phyloP scores from a whole-genome alignment of 202 grass and related monocot genomes.

The Panicum virgatum region DNA sequence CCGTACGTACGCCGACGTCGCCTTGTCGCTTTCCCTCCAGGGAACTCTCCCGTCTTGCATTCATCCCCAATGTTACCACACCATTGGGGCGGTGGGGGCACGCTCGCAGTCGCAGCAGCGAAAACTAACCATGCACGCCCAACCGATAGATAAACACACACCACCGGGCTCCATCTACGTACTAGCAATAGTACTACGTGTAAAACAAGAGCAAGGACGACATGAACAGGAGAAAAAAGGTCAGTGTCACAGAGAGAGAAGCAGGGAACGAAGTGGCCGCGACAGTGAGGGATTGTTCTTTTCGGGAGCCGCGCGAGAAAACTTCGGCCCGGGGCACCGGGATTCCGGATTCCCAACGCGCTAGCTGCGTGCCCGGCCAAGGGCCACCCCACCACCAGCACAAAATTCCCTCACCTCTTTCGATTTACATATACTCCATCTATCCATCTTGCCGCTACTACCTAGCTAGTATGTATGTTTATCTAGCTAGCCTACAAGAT shows the following conservation, averaged over 20 bases:
- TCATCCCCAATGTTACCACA: no score
- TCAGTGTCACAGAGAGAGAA: neutral
- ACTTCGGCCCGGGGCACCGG: slow-evolving; percentile 14
- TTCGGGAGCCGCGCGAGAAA: slow-evolving; percentile 39
- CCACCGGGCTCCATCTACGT: neutral
- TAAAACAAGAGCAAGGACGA: no score
- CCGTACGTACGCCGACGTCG: neutral
- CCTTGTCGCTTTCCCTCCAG: neutral
- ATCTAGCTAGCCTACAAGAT: no score
- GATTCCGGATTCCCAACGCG: slow-evolving; percentile 44
- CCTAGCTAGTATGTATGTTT: no score
- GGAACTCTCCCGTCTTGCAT: neutral
- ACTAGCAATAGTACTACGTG: neutral
- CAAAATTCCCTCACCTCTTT: neutral
- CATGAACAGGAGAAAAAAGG: neutral
- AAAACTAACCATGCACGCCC: no score
- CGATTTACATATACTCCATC: neutral
- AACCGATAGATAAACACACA: no score
- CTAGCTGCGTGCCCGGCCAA: neutral
- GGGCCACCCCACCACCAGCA: no score
- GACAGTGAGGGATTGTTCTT: slow-evolving; percentile 50
- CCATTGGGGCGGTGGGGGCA: no score
- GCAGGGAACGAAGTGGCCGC: slow-evolving; percentile 22
- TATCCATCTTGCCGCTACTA: no score
- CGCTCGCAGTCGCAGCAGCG: no score